Conservation (phyloP, 768 basidiomycete genomes). For the Rhodotorula diobovata region DNA sequence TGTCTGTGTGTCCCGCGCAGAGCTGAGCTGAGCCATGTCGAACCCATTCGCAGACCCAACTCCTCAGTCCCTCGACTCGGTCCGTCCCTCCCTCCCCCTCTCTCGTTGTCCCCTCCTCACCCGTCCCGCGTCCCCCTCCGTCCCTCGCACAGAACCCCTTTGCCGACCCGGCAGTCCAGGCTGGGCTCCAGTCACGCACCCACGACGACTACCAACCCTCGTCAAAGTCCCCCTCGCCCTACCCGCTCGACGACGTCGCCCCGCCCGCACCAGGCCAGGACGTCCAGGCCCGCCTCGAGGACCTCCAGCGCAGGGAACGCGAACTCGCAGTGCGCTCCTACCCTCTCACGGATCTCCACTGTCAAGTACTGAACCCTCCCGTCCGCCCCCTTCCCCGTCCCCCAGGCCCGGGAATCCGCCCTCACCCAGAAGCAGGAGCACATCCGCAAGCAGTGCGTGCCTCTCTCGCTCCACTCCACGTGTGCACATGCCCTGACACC, state of each 20-base stretch:
- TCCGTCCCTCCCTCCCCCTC: background rate
- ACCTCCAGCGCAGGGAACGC: constrained; percentile 69
- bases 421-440: constrained; percentile 55
- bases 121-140: background rate
- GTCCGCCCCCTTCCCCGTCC: background rate
- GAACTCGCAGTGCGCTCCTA: constrained; percentile 58
- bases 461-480: background rate
- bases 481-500: background rate
- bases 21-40: background rate
- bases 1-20: background rate
- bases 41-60: background rate
- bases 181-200: background rate
- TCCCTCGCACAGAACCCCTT: constrained; percentile 17
- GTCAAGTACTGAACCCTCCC: no score
- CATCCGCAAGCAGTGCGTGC: constrained; percentile 51
- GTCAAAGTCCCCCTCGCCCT: background rate
- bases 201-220: background rate
- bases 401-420: constrained; percentile 57
- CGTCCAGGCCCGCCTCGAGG: constrained; percentile 52
- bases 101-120: background rate
- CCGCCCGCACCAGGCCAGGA: constrained; percentile 45
- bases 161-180: constrained; percentile 49
- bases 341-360: background rate
- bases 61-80: background rate
- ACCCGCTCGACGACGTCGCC: constrained; percentile 36